phyloP scores from a whole-genome alignment of 148 eudicot genomes.

The Cornus controversa region DNA sequence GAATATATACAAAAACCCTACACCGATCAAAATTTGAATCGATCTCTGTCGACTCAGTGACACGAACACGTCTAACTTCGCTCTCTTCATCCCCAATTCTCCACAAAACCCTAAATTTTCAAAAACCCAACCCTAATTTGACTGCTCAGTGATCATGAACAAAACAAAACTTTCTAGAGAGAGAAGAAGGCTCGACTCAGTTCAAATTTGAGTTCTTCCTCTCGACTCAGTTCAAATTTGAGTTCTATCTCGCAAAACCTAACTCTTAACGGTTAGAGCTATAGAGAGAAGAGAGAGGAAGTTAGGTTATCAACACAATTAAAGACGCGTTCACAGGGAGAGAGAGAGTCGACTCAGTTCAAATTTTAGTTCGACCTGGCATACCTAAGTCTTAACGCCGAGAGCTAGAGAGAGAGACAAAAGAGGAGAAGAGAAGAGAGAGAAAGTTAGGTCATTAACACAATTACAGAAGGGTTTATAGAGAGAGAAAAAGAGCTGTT shows the following conservation, averaged over 20 bases:
- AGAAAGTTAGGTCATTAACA: background rate
- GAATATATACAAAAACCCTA: conserved; percentile 52
- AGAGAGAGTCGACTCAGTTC: background rate
- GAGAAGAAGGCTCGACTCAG: conserved; percentile 12
- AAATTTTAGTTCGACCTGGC: no score
- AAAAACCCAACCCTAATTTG: conserved; percentile 22
- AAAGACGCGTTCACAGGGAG: conserved; percentile 1
- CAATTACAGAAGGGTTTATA: no score
- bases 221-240: background rate
- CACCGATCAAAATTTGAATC: conserved; percentile 43
- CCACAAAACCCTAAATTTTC: conserved; percentile 18
- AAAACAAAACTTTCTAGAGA: conserved; percentile 17
- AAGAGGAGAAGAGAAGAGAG: background rate
- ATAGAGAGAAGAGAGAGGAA: conserved; percentile 16
- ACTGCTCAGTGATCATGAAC: background rate
- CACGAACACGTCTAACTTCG: conserved; percentile 44
- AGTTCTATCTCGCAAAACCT: background rate
- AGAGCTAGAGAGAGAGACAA: background rate
- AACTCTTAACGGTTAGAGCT: background rate
- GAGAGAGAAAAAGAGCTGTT: no score
- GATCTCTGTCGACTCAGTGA: conserved; percentile 52
- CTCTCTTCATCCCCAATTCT: conserved; percentile 30
- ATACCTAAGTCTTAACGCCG: background rate
- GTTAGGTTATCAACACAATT: conserved; percentile 26
- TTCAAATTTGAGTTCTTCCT: background rate